Conservation (phyloP, 305 asterid species). For the Plantago lanceolata region DNA sequence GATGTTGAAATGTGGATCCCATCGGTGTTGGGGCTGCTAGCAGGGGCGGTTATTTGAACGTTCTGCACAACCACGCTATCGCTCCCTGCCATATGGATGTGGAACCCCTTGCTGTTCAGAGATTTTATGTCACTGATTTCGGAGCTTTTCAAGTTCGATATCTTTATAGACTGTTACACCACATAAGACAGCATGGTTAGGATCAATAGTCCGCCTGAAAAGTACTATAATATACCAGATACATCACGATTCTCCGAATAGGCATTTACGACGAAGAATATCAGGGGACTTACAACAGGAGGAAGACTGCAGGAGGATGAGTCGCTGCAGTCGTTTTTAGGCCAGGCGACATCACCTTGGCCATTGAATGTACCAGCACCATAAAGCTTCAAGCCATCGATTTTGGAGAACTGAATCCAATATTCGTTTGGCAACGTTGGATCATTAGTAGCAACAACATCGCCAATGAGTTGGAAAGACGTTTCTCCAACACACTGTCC, state of each 20-base stretch:
- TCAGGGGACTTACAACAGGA: constrained; percentile 17
- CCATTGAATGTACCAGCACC: constrained; percentile 33
- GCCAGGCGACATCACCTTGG: constrained; percentile 27
- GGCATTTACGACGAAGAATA: too few relatives aligned
- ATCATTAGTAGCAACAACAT: constrained; percentile 21
- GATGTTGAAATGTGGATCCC: constrained; percentile 35
- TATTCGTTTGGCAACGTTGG: neutral
- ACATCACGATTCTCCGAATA: too few relatives aligned
- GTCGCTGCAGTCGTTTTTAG: neutral
- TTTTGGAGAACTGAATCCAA: constrained; percentile 23
- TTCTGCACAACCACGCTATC: neutral
- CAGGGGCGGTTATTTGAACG: constrained; percentile 27
- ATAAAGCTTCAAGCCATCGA: constrained; percentile 11
- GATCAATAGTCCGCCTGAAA: neutral
- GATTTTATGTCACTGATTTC: constrained; percentile 20
- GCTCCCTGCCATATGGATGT: constrained; percentile 5
- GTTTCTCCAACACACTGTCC: constrained; percentile 19
- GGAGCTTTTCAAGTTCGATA: neutral
- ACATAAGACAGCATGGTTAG: neutral
- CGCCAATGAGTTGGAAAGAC: constrained; percentile 6
- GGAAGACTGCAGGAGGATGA: neutral
- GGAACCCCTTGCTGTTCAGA: constrained; percentile 35
- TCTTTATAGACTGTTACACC: constrained; percentile 24
- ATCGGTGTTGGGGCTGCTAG: constrained; percentile 39
- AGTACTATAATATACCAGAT: too few relatives aligned